phyloP scores from a whole-genome alignment of 306 rosid species.

The Prinsepia uniflora region DNA sequence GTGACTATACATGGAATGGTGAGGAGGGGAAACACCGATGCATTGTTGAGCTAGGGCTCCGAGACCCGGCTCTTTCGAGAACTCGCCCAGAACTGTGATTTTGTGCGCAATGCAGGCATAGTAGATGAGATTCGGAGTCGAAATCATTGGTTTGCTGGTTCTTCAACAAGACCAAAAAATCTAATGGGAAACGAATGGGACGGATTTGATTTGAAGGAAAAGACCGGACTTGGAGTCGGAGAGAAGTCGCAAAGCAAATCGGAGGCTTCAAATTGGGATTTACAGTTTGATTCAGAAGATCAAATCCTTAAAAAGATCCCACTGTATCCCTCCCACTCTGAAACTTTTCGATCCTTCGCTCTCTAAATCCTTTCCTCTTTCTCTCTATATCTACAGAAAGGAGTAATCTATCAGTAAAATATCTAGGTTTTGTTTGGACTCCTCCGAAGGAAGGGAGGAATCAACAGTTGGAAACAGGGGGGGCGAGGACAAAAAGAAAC shows the following conservation, averaged over 20 bases:
- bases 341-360: neutral
- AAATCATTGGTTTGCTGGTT: conserved; percentile 36
- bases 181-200: neutral
- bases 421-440: conserved; percentile 18
- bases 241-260: conserved; percentile 15
- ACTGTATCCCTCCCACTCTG: too few relatives aligned
- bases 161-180: neutral
- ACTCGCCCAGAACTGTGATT: conserved; percentile 55
- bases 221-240: neutral
- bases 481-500: neutral
- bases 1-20: conserved; percentile 61
- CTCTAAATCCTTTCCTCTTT: neutral
- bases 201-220: neutral
- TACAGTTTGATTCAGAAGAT: neutral
- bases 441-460: conserved; percentile 19
- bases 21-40: conserved; percentile 52
- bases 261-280: conserved; percentile 6
- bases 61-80: conserved; percentile 43
- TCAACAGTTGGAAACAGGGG: neutral
- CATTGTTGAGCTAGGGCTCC: conserved; percentile 59
- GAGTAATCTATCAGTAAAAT: neutral
- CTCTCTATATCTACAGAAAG: neutral
- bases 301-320: neutral
- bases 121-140: conserved; percentile 56
- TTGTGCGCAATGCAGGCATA: conserved; percentile 75